Conservation (phyloP, 164 flowering plant genomes). For the Brasenia schreberi region DNA sequence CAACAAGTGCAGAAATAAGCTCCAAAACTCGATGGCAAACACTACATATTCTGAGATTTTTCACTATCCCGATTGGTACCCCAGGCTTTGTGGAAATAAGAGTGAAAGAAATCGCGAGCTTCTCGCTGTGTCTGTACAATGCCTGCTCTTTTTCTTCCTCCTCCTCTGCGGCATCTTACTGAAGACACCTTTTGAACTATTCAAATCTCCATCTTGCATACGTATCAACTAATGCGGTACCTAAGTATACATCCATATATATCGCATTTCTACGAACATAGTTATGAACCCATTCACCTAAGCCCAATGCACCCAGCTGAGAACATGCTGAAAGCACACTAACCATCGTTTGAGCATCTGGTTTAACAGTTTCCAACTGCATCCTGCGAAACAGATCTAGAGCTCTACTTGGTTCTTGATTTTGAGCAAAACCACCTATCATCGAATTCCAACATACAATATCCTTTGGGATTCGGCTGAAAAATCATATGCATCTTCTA, state of each 20-base stretch:
- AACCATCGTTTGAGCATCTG: constrained; percentile 37
- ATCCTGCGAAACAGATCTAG: constrained; percentile 26
- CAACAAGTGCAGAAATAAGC: constrained; percentile 14
- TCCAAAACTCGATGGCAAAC: constrained; percentile 16
- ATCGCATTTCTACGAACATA: constrained; percentile 21
- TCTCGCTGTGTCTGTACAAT: constrained; percentile 15
- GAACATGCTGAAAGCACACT: constrained; percentile 40
- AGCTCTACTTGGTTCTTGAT: constrained; percentile 12
- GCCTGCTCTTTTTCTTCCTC: constrained; percentile 11
- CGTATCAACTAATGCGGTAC: not conserved
- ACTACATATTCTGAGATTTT: constrained; percentile 13
- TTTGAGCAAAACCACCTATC: constrained; percentile 32
- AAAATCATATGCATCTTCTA: constrained; percentile 17
- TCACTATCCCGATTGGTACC: constrained; percentile 12
- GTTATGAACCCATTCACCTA: constrained; percentile 35
- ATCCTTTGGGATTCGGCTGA: constrained; percentile 36
- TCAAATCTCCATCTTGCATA: constrained; percentile 35
- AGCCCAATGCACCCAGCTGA: constrained; percentile 28
- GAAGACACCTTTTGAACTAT: constrained; percentile 27
- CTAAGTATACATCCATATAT: not conserved
- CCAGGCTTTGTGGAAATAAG: constrained; percentile 5
- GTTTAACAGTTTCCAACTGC: constrained; percentile 24
- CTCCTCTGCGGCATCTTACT: constrained; percentile 20
- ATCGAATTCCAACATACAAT: constrained; percentile 12
- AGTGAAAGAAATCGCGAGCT: constrained; percentile 11